A percentile compares a stretch with the other conserved stretches of the same genome.
Conservation (phyloP, 345 rosid species). For the Salix udensis region DNA sequence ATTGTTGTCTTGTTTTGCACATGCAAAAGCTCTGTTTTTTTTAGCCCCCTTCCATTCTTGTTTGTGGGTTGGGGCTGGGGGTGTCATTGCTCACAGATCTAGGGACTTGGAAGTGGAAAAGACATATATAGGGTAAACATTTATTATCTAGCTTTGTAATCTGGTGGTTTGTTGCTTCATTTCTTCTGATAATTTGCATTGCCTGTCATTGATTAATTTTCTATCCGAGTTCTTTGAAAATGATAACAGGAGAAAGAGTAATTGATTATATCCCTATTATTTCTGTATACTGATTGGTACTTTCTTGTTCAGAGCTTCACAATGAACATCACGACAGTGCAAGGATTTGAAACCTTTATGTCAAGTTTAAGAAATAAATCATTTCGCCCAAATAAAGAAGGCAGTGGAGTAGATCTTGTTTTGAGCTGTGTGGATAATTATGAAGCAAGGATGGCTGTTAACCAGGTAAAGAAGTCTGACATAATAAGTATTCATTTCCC, state of each 20-base stretch:
- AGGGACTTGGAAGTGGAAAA: too few species aligned
- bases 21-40: neutral
- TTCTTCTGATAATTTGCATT: neutral
- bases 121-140: too few species aligned
- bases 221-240: neutral
- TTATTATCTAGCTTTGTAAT: too few species aligned
- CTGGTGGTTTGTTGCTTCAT: neutral
- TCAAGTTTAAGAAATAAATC: constrained; percentile 67
- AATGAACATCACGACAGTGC: constrained; percentile 81
- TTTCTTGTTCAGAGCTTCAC: constrained; percentile 68
- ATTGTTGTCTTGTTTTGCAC: neutral
- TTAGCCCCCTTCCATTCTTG: neutral
- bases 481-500: neutral
- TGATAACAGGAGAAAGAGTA: neutral
- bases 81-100: too few species aligned
- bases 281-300: constrained; percentile 12
- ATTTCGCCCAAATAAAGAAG: constrained; percentile 64
- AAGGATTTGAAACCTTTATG: constrained; percentile 88
- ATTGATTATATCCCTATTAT: neutral
- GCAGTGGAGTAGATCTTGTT: constrained; percentile 89
- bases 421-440: constrained; percentile 94
- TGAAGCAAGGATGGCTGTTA: constrained; percentile 97
- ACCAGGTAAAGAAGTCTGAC: constrained; percentile 62
- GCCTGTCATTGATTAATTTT: neutral
- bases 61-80: too few species aligned